A percentile compares a stretch with the other conserved stretches of the same genome.
Evolutionary conservation across 192 early-diverging fungal genomes (phyloP).

Genomic region (Backusella luteola): DNA sequence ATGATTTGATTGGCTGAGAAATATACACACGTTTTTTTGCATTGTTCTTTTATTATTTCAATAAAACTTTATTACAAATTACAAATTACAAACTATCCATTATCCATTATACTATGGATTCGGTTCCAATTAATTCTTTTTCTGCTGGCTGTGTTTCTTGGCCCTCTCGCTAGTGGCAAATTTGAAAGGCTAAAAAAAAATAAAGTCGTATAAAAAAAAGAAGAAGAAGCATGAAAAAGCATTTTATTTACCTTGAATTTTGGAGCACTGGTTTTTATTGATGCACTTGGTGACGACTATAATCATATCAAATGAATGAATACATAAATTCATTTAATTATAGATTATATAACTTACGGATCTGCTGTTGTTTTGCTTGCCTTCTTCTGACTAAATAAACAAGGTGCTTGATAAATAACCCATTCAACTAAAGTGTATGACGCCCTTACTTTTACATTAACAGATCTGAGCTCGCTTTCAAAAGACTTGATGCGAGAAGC

Average conservation of each 20-base stretch:
- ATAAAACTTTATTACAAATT: too few species aligned
- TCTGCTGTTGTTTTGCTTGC: background rate
- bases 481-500: constrained; percentile 23
- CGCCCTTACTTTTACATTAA: background rate
- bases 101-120: background rate
- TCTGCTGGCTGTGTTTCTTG: background rate
- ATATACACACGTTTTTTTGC: background rate
- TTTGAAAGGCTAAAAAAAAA: background rate
- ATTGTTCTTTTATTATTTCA: background rate
- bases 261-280: background rate
- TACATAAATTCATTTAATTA: background rate
- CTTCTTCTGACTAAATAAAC: background rate
- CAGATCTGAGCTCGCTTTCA: constrained; percentile 13
- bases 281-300: background rate
- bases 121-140: background rate
- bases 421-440: too few species aligned
- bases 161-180: background rate
- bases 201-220: background rate
- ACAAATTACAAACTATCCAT: background rate
- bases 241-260: background rate
- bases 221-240: background rate
- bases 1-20: background rate
- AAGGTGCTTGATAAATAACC: background rate
- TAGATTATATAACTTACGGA: background rate
- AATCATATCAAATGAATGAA: background rate